Conservation (phyloP, 495 filamentous ascomycete species). For the Penicillium paradoxum region DNA sequence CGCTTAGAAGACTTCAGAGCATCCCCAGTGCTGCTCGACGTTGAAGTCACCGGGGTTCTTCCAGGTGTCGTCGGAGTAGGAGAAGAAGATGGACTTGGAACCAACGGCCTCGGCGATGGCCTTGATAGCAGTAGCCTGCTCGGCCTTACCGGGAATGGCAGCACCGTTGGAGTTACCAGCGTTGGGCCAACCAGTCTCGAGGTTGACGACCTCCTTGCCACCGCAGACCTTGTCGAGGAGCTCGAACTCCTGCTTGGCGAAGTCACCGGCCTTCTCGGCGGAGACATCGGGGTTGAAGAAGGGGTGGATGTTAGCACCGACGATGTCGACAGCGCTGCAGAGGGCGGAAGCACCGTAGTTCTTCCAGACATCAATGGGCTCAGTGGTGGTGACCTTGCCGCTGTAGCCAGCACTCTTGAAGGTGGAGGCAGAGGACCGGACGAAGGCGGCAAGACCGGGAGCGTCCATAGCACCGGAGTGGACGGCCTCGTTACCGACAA, state of each 20-base stretch:
- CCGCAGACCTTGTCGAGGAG: slow-evolving; percentile 61
- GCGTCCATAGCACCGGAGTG: slow-evolving; percentile 62
- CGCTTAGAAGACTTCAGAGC: slow-evolving; percentile 48
- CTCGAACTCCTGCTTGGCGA: slow-evolving; percentile 62
- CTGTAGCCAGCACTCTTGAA: slow-evolving; percentile 61
- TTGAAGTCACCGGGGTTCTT: slow-evolving; percentile 63
- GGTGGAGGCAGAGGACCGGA: slow-evolving; percentile 47
- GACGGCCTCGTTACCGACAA: slow-evolving; percentile 87
- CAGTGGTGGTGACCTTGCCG: slow-evolving; percentile 76
- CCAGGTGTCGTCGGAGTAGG: slow-evolving; percentile 75
- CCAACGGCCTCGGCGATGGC: slow-evolving; percentile 56
- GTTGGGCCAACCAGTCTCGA: slow-evolving; percentile 91
- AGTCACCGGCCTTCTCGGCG: slow-evolving; percentile 63
- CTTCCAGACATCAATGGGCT: slow-evolving; percentile 69
- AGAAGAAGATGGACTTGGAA: slow-evolving; percentile 68
- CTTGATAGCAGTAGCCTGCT: slow-evolving; percentile 70
- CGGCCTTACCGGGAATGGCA: slow-evolving; percentile 57
- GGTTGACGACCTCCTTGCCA: slow-evolving; percentile 62
- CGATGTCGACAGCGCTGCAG: slow-evolving; percentile 69
- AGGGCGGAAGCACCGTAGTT: slow-evolving; percentile 48
- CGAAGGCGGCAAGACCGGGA: slow-evolving; percentile 60
- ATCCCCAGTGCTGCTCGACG: slow-evolving; percentile 81
- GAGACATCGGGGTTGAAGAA: slow-evolving; percentile 76
- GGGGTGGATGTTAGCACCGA: slow-evolving; percentile 82
- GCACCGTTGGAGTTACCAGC: slow-evolving; percentile 61